Evolutionary conservation across 2,329 filamentous ascomycete genomes (phyloP).

Genomic region (Dendryphion nanum): DNA sequence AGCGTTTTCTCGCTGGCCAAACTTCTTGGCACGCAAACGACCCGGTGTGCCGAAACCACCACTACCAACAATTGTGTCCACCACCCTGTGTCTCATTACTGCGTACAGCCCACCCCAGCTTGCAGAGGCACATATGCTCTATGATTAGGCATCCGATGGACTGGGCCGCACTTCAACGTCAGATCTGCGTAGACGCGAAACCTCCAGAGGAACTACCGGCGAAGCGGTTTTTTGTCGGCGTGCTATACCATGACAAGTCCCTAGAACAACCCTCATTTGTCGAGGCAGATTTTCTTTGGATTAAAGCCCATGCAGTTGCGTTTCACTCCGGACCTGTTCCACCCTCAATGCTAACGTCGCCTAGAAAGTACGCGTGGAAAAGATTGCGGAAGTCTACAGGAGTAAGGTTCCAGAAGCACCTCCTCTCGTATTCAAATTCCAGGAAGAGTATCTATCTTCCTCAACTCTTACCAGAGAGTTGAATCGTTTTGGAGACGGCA

Average conservation of each 20-base stretch:
- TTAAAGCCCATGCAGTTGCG: slow-evolving; percentile 29
- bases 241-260: slow-evolving; percentile 25
- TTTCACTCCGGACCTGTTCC: background rate
- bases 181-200: too few species aligned
- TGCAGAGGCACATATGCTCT: too few species aligned
- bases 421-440: background rate
- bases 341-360: background rate
- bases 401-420: background rate
- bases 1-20: too few species aligned
- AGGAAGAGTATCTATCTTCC: background rate
- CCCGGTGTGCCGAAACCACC: too few species aligned
- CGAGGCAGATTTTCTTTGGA: slow-evolving; percentile 37
- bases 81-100: too few species aligned
- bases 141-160: too few species aligned
- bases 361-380: slow-evolving; percentile 3
- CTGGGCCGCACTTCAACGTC: too few species aligned
- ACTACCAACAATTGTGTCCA: too few species aligned
- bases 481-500: slow-evolving; percentile 16
- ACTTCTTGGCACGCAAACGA: too few species aligned
- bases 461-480: slow-evolving; percentile 9
- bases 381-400: background rate
- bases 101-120: too few species aligned
- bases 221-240: slow-evolving; percentile 32
- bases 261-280: slow-evolving; percentile 12
- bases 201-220: slow-evolving; percentile 13